phyloP scores from a whole-genome alignment of 108 stramenopile genomes.

The Aurantiochytrium sp. region DNA sequence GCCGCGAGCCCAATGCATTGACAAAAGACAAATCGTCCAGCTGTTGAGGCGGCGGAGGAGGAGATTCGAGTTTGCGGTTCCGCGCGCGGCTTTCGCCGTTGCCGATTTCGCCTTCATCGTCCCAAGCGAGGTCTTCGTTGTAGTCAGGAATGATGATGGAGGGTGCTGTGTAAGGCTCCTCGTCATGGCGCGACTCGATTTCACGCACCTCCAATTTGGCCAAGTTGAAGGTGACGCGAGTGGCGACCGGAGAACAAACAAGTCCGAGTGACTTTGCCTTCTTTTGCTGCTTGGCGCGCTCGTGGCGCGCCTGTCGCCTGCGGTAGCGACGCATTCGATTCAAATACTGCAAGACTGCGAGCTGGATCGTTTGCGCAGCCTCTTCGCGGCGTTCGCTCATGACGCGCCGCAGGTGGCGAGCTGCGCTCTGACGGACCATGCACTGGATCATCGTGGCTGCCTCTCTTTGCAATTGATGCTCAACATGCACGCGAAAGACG shows the following conservation, averaged over 20 bases:
- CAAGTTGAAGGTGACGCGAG: background rate
- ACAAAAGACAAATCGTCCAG: no score
- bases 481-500: background rate
- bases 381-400: background rate
- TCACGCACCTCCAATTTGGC: background rate
- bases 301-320: background rate
- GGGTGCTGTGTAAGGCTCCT: background rate
- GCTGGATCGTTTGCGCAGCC: background rate
- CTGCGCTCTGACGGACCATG: background rate
- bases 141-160: background rate
- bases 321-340: background rate
- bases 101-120: no score
- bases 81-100: no score
- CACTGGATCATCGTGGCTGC: background rate
- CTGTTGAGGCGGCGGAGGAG: no score
- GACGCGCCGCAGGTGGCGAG: background rate
- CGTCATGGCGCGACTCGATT: background rate
- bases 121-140: background rate
- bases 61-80: no score
- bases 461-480: background rate
- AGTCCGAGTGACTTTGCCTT: background rate
- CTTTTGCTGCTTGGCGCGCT: background rate
- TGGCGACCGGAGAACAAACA: background rate
- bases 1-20: no score
- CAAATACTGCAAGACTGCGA: background rate